Base-by-base conservation (phyloP, 2,329 filamentous ascomycete species). In the Helotiales sp. region DNA sequence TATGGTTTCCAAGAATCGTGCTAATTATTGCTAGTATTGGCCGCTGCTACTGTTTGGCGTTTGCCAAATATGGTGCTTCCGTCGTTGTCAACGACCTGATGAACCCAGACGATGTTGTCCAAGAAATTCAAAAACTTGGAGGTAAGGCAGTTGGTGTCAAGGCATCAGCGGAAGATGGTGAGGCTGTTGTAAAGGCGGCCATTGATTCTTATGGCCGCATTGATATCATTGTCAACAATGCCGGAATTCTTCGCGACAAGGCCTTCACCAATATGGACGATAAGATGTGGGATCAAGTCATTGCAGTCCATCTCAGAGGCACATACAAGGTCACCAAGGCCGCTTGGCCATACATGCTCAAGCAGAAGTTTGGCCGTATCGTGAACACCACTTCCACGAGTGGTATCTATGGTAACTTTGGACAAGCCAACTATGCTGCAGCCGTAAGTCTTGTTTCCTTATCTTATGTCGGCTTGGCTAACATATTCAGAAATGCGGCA, bases 341-440 rank as follows among this genome's bases (percentile, higher is more conserved):
- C 69, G 96, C 96, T 22, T 99, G 95, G 93, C 96, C 96, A 60
- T 92, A 96, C 81, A 92, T 99, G 85, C 86, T 98, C 61, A 97
- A 97, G 87, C 96, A 99, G 81, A 98, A 97, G 86, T 99, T 97
- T 77, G 96, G 96, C 73, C 93, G 96, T 76, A 89, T 99, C 69
- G 86, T 99, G 77, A 99, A 99, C 86, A 99, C 96, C 57, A 96
- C 96, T 47, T 97, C 93, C 40, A 98, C 96, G 58, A 96, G 92
- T 75, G 96, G 96, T 81, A 97, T 99, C 80, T 99, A 99, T 79
- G 96, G 96, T 75, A 99, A 97, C 87, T 99, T 99, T 79, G 96
- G 96, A 70, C 96, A 99, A 82, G 93, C 95, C 76, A 99, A 99
- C 86, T 99, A 99, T 80, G 87, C 96, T 70, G 93, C 95, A 67